Evolutionary conservation across 2,329 filamentous ascomycete species (phyloP).

Genomic region (Arthrobotrys sinensis): DNA sequence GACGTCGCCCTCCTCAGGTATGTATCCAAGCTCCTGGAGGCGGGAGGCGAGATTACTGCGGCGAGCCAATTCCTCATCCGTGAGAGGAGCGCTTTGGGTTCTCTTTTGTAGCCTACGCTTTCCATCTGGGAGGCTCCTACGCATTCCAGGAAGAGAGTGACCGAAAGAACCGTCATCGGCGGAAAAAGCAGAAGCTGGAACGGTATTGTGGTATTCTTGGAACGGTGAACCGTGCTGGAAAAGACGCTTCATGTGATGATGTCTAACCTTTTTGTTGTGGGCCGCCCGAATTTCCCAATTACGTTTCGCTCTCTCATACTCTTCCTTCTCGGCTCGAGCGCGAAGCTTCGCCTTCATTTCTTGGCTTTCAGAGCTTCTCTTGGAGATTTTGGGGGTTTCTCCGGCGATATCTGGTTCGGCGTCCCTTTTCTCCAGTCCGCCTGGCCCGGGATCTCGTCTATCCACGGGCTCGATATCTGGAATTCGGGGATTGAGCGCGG

Average conservation of each 20-base stretch:
- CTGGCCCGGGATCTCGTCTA: background rate
- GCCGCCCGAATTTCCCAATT: background rate
- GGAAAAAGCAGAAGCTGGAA: constrained; percentile 39
- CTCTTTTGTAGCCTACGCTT: background rate
- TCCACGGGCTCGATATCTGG: background rate
- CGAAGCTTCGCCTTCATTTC: constrained; percentile 35
- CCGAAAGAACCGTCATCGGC: constrained; percentile 56
- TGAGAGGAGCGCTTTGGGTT: no score
- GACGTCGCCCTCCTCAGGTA: background rate
- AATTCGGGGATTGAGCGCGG: background rate
- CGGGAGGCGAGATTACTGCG: constrained; percentile 11
- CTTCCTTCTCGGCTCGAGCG: constrained; percentile 11
- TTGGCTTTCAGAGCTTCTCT: constrained; percentile 9
- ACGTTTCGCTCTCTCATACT: background rate
- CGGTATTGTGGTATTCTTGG: constrained; percentile 37
- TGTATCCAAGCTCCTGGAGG: constrained; percentile 45
- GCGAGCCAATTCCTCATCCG: background rate
- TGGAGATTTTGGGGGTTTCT: background rate
- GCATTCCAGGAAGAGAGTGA: constrained; percentile 26
- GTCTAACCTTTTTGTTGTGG: constrained; percentile 29
- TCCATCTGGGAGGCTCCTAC: background rate
- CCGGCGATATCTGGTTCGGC: background rate
- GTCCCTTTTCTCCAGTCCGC: background rate
- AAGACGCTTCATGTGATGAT: constrained; percentile 38
- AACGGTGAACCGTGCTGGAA: constrained; percentile 29